These are phyloP conservation scores for Leptomonas seymouri DNA, from an alignment of 208 protist species.

Conservation along the genomic window DNA sequence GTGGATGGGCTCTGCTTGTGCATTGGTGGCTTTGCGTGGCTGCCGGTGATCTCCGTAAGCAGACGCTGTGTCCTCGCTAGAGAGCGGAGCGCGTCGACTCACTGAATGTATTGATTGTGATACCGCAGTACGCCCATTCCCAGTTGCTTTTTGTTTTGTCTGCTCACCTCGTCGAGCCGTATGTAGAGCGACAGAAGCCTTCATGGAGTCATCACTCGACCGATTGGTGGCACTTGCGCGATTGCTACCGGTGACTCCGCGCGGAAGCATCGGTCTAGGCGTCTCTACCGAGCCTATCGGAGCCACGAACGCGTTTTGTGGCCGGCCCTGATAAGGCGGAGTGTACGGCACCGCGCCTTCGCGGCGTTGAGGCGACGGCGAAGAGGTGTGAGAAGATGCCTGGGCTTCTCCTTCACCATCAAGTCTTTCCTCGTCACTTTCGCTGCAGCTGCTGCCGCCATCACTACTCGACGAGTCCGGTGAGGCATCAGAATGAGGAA, in stretches of 20 bases:
- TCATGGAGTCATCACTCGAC: constrained; percentile 2
- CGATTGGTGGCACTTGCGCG: neutral
- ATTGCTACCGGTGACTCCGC: neutral
- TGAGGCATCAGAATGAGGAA: neutral
- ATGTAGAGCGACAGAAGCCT: neutral
- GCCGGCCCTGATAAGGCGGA: neutral
- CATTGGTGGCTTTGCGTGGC: neutral
- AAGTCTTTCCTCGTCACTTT: neutral
- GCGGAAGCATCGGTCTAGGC: constrained; percentile 2
- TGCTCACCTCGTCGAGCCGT: too few relatives aligned
- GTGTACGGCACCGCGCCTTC: neutral
- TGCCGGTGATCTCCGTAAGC: neutral
- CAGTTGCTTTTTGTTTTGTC: too few relatives aligned
- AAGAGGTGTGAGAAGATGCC: constrained; percentile 4
- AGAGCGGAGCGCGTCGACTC: neutral
- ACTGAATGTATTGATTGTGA: neutral
- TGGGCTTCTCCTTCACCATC: too few relatives aligned
- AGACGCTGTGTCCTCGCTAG: neutral
- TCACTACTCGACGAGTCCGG: constrained; percentile 2
- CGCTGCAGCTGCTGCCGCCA: constrained; percentile 1
- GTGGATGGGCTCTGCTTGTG: neutral
- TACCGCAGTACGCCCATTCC: neutral
- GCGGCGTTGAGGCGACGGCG: neutral
- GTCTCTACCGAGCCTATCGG: constrained; percentile 10
- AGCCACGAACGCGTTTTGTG: neutral